Evolutionary conservation across 2,329 filamentous ascomycete species (phyloP).

Genomic region (Sclerotinia nivalis): DNA sequence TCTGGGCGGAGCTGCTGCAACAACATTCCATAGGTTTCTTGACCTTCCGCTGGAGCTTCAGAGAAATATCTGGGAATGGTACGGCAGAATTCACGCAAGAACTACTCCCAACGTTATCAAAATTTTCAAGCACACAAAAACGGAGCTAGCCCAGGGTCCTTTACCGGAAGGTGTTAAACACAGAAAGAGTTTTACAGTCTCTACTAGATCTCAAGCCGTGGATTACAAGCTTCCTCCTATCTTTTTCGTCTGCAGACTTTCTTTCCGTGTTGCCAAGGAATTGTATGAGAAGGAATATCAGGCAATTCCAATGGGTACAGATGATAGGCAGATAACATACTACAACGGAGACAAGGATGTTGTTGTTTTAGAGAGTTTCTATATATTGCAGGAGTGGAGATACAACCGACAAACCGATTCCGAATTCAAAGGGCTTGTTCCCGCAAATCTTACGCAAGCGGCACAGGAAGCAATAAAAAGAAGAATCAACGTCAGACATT

Average conservation of each 20-base stretch:
- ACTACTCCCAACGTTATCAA: neutral
- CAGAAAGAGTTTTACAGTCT: neutral
- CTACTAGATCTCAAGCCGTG: neutral
- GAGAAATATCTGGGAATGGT: neutral
- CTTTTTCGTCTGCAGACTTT: neutral
- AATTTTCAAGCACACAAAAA: neutral
- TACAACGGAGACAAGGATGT: constrained; percentile 4
- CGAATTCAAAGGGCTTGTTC: neutral
- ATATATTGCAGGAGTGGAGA: neutral
- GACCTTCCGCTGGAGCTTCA: neutral
- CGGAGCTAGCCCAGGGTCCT: neutral
- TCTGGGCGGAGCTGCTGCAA: too few relatives aligned
- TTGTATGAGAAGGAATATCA: constrained; percentile 2
- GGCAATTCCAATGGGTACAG: neutral
- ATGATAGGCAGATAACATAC: neutral
- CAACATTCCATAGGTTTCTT: neutral
- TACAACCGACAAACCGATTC: constrained; percentile 1
- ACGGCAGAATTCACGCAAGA: neutral
- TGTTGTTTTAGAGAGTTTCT: neutral
- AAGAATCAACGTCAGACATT: constrained; percentile 12
- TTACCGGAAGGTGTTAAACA: neutral
- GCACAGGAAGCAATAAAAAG: neutral
- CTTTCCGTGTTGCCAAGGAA: neutral
- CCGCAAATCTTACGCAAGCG: fast-evolving
- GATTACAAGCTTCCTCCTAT: neutral